These are phyloP conservation scores for Aristolochia fimbriata DNA, from an alignment of 164 flowering plant genomes.

Conservation along the genomic window DNA sequence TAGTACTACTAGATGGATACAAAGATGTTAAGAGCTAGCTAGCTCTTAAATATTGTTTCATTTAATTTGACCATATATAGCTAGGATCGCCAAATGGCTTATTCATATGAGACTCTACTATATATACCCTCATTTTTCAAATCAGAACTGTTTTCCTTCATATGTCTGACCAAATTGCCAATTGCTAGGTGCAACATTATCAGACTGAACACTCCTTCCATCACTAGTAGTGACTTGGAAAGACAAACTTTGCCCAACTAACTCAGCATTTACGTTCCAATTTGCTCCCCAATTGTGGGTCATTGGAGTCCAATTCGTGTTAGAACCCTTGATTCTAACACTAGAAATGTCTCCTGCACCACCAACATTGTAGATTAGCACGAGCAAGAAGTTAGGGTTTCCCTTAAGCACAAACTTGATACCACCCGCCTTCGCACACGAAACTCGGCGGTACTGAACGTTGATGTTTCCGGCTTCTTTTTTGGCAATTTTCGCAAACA, in stretches of 20 bases:
- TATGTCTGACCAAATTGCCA: constrained; percentile 14
- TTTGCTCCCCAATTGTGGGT: constrained; percentile 20
- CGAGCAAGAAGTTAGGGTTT: constrained; percentile 7
- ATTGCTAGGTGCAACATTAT: constrained; percentile 8
- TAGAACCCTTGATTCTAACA: constrained; percentile 15
- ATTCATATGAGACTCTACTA: too few species aligned
- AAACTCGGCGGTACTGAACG: constrained; percentile 7
- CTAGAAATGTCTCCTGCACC: constrained; percentile 9
- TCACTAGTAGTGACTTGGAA: constrained; percentile 8
- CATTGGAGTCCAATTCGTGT: constrained; percentile 15
- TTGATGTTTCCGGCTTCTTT: constrained; percentile 17
- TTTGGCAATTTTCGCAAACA: constrained; percentile 13
- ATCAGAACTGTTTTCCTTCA: constrained; percentile 9
- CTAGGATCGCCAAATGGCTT: too few species aligned
- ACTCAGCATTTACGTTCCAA: constrained; percentile 3
- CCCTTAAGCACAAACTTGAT: constrained; percentile 13
- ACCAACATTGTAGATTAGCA: constrained; percentile 16
- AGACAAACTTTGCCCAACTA: constrained; percentile 13
- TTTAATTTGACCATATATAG: too few species aligned
- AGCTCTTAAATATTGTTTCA: too few species aligned
- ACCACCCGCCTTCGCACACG: constrained; percentile 8
- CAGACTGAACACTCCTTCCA: constrained; percentile 2
- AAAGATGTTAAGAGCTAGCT: too few species aligned
- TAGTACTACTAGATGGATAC: too few species aligned
- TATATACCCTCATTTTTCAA: too few species aligned